phyloP scores from a whole-genome alignment of 1,284 basidiomycete genomes.

The Leccinum huronense region DNA sequence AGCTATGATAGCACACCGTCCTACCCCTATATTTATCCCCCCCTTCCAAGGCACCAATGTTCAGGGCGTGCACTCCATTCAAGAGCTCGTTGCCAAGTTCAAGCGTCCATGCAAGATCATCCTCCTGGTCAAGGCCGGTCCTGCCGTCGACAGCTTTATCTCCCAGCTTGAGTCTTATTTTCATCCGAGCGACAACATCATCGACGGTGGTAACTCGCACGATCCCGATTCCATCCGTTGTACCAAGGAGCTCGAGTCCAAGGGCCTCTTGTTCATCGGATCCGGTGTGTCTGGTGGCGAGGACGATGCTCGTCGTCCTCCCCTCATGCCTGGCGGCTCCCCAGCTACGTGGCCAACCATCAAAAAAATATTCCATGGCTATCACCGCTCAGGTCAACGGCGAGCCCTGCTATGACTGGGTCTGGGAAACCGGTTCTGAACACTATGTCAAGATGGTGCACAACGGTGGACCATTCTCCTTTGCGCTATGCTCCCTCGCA shows the following conservation, averaged over 20 bases:
- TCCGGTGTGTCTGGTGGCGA: constrained; percentile 99
- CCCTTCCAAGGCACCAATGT: constrained; percentile 79
- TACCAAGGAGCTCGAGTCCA: constrained; percentile 87
- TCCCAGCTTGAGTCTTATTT: constrained; percentile 67
- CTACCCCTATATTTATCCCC: constrained; percentile 12
- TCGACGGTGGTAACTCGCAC: constrained; percentile 99
- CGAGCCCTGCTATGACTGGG: constrained; percentile 99
- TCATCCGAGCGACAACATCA: constrained; percentile 88
- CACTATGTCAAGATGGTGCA: constrained; percentile 99
- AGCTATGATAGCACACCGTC: constrained; percentile 28
- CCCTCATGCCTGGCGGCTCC: constrained; percentile 99
- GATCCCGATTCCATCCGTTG: constrained; percentile 98
- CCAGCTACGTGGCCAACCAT: constrained; percentile 93
- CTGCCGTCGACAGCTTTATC: constrained; percentile 80
- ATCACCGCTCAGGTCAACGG: constrained; percentile 94
- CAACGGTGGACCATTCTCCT: constrained; percentile 63
- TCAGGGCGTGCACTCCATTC: constrained; percentile 90
- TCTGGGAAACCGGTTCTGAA: constrained; percentile 91
- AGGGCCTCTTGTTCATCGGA: constrained; percentile 96
- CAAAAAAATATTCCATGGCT: constrained; percentile 98
- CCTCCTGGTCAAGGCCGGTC: constrained; percentile 90
- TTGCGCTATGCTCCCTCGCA: constrained; percentile 15
- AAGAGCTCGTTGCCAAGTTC: constrained; percentile 82
- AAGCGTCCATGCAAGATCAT: constrained; percentile 90
- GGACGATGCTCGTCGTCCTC: constrained; percentile 97